Evolutionary conservation across 352 stramenopile species (phyloP).

Genomic region (Phytophthora ohioensis): DNA sequence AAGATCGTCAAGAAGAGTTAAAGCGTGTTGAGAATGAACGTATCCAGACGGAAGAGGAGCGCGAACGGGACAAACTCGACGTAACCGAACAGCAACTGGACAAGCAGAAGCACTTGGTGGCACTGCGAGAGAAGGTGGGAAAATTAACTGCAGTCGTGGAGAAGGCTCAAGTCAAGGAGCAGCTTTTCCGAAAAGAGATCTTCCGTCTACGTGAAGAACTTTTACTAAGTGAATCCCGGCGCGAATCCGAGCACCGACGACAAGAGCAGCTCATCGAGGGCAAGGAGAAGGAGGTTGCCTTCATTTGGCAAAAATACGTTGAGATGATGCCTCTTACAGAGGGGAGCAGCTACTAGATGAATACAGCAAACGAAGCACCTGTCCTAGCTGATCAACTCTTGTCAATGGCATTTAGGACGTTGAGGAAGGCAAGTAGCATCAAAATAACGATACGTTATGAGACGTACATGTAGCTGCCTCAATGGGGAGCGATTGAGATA

Average conservation of each 20-base stretch:
- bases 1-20: constrained; percentile 34
- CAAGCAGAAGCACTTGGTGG: constrained; percentile 41
- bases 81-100: constrained; percentile 41
- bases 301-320: constrained; percentile 79
- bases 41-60: constrained; percentile 24
- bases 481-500: too few relatives aligned
- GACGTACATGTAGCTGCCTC: background rate
- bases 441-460: constrained; percentile 26
- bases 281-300: constrained; percentile 73
- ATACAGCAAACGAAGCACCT: background rate
- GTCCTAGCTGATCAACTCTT: too few relatives aligned
- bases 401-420: background rate
- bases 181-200: constrained; percentile 57
- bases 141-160: constrained; percentile 33
- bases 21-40: constrained; percentile 31
- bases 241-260: constrained; percentile 59
- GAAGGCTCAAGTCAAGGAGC: constrained; percentile 58
- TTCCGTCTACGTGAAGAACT: constrained; percentile 68
- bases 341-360: background rate
- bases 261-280: constrained; percentile 58
- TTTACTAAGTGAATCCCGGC: constrained; percentile 65
- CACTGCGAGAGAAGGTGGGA: constrained; percentile 39
- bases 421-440: background rate
- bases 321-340: constrained; percentile 42
- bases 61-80: constrained; percentile 32